Percentiles rank a stretch among this genome's conserved stretches.
These are phyloP conservation scores for Harringtonia aguacate DNA, from an alignment of 2,329 filamentous ascomycete genomes.

Conservation along the genomic window DNA sequence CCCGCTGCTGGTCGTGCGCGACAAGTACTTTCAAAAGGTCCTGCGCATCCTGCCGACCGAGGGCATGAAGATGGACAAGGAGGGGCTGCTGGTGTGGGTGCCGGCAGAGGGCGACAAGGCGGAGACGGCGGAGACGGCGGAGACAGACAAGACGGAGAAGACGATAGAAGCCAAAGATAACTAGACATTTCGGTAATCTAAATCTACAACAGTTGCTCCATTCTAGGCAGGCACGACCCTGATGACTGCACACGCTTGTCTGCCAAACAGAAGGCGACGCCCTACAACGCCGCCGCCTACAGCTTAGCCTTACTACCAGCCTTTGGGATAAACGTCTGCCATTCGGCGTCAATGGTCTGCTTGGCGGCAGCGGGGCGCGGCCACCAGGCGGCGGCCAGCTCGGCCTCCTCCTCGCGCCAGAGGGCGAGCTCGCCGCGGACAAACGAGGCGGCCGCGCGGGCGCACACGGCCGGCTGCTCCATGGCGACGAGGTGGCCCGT, in stretches of 20 bases:
- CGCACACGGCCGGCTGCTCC: constrained; percentile 61
- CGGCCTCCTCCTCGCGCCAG: constrained; percentile 46
- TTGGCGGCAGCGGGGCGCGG: constrained; percentile 40
- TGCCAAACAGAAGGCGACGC: too few relatives aligned
- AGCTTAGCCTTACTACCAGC: background rate
- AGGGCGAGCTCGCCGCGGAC: constrained; percentile 42
- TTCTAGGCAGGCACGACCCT: too few relatives aligned
- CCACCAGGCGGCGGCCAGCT: constrained; percentile 43
- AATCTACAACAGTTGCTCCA: too few relatives aligned
- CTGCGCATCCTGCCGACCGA: constrained; percentile 72
- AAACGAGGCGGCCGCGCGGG: constrained; percentile 47
- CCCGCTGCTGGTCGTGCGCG: constrained; percentile 66
- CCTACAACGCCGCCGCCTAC: background rate
- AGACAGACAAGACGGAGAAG: too few relatives aligned
- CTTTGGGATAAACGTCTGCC: constrained; percentile 17
- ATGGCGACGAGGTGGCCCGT: constrained; percentile 76
- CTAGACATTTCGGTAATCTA: too few relatives aligned
- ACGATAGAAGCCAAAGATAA: too few relatives aligned
- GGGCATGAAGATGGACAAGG: constrained; percentile 60
- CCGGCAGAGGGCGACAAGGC: constrained; percentile 28
- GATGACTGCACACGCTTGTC: too few relatives aligned
- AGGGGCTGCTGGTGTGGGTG: constrained; percentile 54
- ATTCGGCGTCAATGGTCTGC: constrained; percentile 43
- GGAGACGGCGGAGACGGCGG: background rate
- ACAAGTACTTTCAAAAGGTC: constrained; percentile 89